Evolutionary conservation across 371 early-diverging fungal genomes (phyloP), one percentile per base, ranked within the genome.

Genomic region (Quaeritorhiza haematococci): DNA sequence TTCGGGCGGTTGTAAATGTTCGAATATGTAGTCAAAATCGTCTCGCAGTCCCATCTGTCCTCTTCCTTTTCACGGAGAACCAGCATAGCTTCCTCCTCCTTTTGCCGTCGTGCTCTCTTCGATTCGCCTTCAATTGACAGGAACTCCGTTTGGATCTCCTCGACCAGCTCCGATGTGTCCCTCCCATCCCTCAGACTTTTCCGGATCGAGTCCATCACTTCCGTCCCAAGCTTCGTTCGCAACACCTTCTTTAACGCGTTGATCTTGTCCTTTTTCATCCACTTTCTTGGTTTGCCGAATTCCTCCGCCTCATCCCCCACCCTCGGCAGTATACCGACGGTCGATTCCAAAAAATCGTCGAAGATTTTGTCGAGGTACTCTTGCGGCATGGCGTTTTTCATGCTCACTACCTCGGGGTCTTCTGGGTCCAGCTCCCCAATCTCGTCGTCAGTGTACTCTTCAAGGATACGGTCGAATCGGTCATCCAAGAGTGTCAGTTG

Each of bases 401-500:
- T 57, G 49, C 63, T 61, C n/a, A 79, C 72, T 1, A 72, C 74
- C 13, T 84, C 83, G 21, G 80, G 79, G 17, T 88, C 88, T 0
- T 83, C 83, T 17, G 54, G 58, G 35, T 76, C 76, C 23, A 71
- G 49, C 48, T 72, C 76, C 24, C 73, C 74, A 26, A 72, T 61
- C 43, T 74, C 59, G 30, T 69, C 68, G 59, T 90, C 90, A 38
- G 82, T 82, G 63, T 92, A 90, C 59, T 90, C 88, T 61, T 85
- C 84, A 58, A 89, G 56, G 45, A 86, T 77, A 66, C 82, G 75
- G 62, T 96, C 97, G 70, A 94, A 96, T 52, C 88, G 88, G 58
- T 94, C 93, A 75, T 96, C 97, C 50, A 96, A 66, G 24, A 91
- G 71, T 4, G 88, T 86, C 46, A 95, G 76, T 61, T 90, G 85